These are phyloP conservation scores for Pythium phragmiticola DNA, from an alignment of 352 stramenopile genomes.

Conservation along the genomic window DNA sequence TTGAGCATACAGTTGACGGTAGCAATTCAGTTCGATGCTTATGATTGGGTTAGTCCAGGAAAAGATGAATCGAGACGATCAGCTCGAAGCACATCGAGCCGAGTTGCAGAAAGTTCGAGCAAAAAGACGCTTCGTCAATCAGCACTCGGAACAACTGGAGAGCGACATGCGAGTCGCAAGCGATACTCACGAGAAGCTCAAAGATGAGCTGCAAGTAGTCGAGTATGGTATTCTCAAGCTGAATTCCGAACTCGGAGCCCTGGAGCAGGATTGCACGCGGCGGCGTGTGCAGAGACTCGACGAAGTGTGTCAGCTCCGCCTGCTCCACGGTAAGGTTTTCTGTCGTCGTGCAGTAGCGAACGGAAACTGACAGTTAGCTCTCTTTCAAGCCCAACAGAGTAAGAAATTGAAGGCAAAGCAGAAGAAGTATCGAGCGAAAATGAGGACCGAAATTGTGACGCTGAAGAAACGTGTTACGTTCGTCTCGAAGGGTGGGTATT, in stretches of 20 bases:
- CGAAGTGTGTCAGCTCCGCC: slow-evolving; percentile 6
- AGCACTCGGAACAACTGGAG: slow-evolving; percentile 34
- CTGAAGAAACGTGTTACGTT: slow-evolving; percentile 30
- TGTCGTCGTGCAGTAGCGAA: not conserved
- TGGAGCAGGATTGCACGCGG: slow-evolving; percentile 9
- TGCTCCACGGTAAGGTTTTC: not conserved
- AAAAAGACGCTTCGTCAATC: slow-evolving; percentile 41
- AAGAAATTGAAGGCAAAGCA: slow-evolving; percentile 32
- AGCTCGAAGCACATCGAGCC: slow-evolving; percentile 25
- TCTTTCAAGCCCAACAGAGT: slow-evolving; percentile 11
- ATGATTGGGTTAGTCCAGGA: slow-evolving; percentile 13
- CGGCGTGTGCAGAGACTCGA: not conserved
- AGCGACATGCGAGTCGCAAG: slow-evolving; percentile 23
- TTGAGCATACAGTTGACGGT: not conserved
- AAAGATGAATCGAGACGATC: slow-evolving; percentile 23
- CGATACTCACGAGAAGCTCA: slow-evolving; percentile 7
- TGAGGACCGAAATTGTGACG: slow-evolving; percentile 24
- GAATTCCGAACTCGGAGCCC: not conserved
- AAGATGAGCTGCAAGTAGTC: slow-evolving; percentile 2
- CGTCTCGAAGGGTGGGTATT: slow-evolving; percentile 3
- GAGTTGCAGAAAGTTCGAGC: slow-evolving; percentile 42
- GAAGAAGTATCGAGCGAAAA: slow-evolving; percentile 30
- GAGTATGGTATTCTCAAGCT: not conserved
- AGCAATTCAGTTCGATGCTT: not conserved
- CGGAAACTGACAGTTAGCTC: not conserved